Evolutionary conservation across 2,329 filamentous ascomycete species (phyloP).

Genomic region (Pseudogymnoascus sp.): DNA sequence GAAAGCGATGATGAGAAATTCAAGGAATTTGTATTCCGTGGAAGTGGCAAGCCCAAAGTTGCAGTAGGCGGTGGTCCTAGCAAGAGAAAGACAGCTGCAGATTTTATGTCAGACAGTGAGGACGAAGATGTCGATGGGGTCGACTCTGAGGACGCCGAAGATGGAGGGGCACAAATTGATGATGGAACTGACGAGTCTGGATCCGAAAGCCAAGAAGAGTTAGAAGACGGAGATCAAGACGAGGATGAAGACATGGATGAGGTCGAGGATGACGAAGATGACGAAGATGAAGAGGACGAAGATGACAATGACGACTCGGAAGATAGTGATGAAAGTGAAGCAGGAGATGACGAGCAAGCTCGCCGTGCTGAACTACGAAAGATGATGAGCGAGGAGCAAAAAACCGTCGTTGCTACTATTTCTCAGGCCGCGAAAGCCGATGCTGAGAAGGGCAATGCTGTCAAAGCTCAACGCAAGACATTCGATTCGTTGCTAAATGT

Average conservation of each 20-base stretch:
- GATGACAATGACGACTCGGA: slow-evolving; percentile 26
- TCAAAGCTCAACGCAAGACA: slow-evolving; percentile 74
- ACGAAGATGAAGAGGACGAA: slow-evolving; percentile 27
- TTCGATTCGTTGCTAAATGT: slow-evolving; percentile 87
- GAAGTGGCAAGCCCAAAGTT: slow-evolving; percentile 44
- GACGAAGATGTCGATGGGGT: slow-evolving; percentile 26
- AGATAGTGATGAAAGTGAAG: slow-evolving; percentile 18
- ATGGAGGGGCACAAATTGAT: slow-evolving; percentile 25
- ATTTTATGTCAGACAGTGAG: slow-evolving; percentile 44
- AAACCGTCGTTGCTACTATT: slow-evolving; percentile 53
- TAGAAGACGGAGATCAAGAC: slow-evolving; percentile 25
- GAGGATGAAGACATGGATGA: slow-evolving; percentile 20
- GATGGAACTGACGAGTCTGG: slow-evolving; percentile 26
- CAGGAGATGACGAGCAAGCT: slow-evolving; percentile 26
- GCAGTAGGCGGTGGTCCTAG: slow-evolving; percentile 25
- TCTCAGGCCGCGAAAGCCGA: slow-evolving; percentile 63
- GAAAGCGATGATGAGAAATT: slow-evolving; percentile 80
- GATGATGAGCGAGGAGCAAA: slow-evolving; percentile 61
- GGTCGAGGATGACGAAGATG: slow-evolving; percentile 25
- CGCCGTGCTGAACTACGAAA: slow-evolving; percentile 53
- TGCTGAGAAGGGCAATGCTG: slow-evolving; percentile 74
- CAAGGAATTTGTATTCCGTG: slow-evolving; percentile 59
- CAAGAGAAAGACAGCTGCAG: slow-evolving; percentile 43
- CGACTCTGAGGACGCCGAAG: slow-evolving; percentile 17
- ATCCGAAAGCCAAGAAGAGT: slow-evolving; percentile 26